Conservation (phyloP, 139 green algal species). For the Edaphochlamys debaryana region DNA sequence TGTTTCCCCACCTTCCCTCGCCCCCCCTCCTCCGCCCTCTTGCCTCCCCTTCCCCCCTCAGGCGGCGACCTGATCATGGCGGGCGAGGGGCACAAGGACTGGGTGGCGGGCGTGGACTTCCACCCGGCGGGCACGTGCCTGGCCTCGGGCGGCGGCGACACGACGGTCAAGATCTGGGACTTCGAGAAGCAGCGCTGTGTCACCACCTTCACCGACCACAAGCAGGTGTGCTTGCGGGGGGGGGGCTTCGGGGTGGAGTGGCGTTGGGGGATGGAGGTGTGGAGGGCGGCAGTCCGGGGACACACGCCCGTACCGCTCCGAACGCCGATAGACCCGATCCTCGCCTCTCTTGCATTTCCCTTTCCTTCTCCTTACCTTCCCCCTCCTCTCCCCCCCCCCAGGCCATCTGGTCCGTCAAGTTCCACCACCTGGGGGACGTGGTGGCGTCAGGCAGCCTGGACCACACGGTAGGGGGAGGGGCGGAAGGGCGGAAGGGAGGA, state of each 20-base stretch:
- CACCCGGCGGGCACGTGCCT: constrained; percentile 76
- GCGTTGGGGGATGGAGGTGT: not conserved
- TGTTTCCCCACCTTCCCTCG: too few relatives aligned
- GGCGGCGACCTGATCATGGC: constrained; percentile 82
- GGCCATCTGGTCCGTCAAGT: constrained; percentile 50
- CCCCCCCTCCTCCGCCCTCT: too few relatives aligned
- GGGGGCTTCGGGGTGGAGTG: not conserved
- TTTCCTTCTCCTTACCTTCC: not conserved
- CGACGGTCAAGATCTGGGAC: constrained; percentile 87
- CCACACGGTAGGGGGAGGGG: constrained; percentile 78
- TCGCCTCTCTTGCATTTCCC: too few relatives aligned
- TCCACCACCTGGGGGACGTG: constrained; percentile 81
- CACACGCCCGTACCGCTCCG: too few relatives aligned
- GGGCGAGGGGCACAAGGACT: constrained; percentile 86
- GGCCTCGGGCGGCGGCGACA: constrained; percentile 78
- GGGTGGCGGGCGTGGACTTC: constrained; percentile 85
- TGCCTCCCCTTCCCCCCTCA: too few relatives aligned
- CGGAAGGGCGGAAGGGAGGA: too few relatives aligned
- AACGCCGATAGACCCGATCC: too few relatives aligned
- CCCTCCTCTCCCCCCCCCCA: not conserved
- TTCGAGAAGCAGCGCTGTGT: constrained; percentile 84
- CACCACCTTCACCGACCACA: constrained; percentile 85
- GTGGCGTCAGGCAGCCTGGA: constrained; percentile 81
- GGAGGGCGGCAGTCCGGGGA: too few relatives aligned
- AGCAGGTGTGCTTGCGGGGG: constrained; percentile 49